Evolutionary conservation across 2,329 filamentous ascomycete genomes (phyloP).

Genomic region (Cadophora luteo-olivacea): DNA sequence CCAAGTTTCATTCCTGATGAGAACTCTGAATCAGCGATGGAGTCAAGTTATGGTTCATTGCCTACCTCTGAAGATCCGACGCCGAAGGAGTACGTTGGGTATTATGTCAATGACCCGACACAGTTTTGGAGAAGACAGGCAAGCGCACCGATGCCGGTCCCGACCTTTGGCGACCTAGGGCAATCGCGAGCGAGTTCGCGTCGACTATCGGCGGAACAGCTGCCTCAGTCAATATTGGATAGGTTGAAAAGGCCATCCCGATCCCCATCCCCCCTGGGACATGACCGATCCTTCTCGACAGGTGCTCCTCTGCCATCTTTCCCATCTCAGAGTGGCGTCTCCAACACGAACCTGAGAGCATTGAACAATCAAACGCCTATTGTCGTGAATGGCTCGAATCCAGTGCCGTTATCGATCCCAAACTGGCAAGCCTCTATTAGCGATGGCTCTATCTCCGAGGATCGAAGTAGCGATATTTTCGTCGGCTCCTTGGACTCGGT

Average conservation of each 20-base stretch:
- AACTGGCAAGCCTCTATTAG: slow-evolving; percentile 39
- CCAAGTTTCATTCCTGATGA: slow-evolving; percentile 65
- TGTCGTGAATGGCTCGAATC: slow-evolving; percentile 44
- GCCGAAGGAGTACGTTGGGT: slow-evolving; percentile 45
- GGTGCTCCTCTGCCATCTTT: slow-evolving; percentile 36
- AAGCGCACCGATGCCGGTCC: slow-evolving; percentile 37
- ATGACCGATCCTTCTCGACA: slow-evolving; percentile 42
- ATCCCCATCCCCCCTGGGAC: slow-evolving; percentile 46
- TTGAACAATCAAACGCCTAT: slow-evolving; percentile 40
- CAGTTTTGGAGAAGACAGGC: slow-evolving; percentile 35
- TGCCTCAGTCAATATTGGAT: slow-evolving; percentile 45
- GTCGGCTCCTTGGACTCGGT: slow-evolving; percentile 40
- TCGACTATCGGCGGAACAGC: slow-evolving; percentile 43
- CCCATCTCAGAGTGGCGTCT: slow-evolving; percentile 37
- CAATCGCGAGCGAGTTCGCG: slow-evolving; percentile 35
- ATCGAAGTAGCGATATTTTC: slow-evolving; percentile 36
- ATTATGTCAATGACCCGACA: slow-evolving; percentile 42
- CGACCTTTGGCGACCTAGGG: slow-evolving; percentile 43
- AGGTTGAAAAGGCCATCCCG: slow-evolving; percentile 43
- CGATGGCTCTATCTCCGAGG: slow-evolving; percentile 38
- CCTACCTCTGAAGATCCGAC: slow-evolving; percentile 39
- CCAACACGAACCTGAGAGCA: slow-evolving; percentile 39
- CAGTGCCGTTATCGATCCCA: slow-evolving; percentile 38
- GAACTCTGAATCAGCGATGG: slow-evolving; percentile 35
- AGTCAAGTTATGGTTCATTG: slow-evolving; percentile 29